These are phyloP conservation scores for Forsythia suspensa DNA, from an alignment of 257 asterid species.

Conservation along the genomic window DNA sequence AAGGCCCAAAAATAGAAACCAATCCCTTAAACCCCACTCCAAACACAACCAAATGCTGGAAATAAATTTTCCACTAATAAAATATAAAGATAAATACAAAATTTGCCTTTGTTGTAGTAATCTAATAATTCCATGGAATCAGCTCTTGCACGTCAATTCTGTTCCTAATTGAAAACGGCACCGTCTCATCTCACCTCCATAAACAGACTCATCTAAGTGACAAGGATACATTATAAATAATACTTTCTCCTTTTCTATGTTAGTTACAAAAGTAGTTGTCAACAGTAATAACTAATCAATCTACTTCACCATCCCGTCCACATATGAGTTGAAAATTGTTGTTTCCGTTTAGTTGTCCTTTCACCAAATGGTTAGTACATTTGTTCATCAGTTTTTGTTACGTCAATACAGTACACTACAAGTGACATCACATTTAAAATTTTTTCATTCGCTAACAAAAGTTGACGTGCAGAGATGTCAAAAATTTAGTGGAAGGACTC, in stretches of 20 bases:
- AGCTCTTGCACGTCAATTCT: slow-evolving; percentile 23
- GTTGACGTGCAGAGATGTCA: no score
- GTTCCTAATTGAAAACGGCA: slow-evolving; percentile 23
- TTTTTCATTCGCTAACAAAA: no score
- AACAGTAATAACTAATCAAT: background rate
- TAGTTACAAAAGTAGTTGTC: background rate
- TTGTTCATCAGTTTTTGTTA: no score
- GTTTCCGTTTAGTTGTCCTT: no score
- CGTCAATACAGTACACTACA: no score
- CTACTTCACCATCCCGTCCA: background rate
- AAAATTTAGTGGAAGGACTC: no score
- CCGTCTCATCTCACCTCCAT: background rate
- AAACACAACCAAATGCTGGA: background rate
- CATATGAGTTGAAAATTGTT: no score
- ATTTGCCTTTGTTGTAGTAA: background rate
- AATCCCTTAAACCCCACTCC: background rate
- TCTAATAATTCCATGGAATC: slow-evolving; percentile 25
- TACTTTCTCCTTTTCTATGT: background rate
- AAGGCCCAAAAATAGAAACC: background rate
- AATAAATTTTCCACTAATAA: slow-evolving; percentile 19
- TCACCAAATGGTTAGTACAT: no score
- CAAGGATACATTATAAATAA: background rate
- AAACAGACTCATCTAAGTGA: slow-evolving; percentile 23
- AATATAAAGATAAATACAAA: background rate
- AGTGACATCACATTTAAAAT: no score